Base-by-base conservation (phyloP, 192 early-diverging fungal species). In the Tieghemiomyces parasiticus region DNA sequence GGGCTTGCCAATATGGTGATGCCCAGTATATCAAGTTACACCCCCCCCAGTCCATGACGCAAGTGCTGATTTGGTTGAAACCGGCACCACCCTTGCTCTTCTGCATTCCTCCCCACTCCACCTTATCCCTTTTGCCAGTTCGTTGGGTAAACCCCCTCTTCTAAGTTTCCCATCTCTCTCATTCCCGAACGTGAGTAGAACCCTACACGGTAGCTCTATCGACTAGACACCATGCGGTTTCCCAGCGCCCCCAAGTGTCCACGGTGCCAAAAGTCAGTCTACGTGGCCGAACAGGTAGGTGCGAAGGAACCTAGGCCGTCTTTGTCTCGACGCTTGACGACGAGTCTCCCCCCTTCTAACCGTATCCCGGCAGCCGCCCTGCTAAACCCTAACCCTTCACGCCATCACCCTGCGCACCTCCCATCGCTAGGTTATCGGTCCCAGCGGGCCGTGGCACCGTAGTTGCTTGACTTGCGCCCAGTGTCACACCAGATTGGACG, bases 201-300 rank as follows among this genome's bases (percentile, higher is more conserved):
- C n/a, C n/a, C n/a, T n/a, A n/a, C n/a, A n/a, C n/a, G n/a, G n/a
- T n/a, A n/a, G n/a, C n/a, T n/a, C n/a, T n/a, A n/a, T n/a, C n/a
- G n/a, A n/a, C n/a, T n/a, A n/a, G n/a, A n/a, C 38, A 22, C 48
- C 48, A 50, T 56, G 54, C 54, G 31, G 8, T 63, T 65, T 46
- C 56, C 63, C 12, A 67, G 62, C 20, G 67, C 73, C 16, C 70
- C 73, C 58, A 70, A 65, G 19, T 76, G 74, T 47, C 74, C 71
- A 13, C 65, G 71, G 13, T 76, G 74, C 60, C n/a, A 47, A 29
- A 70, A 69, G 51, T 55, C 66, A 31, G 71, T 76, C 16, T 76
- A 69, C 67, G 69, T 72, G 33, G 74, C 74, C 13, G 74, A 76
- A 38, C 71, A 76, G 63, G 72, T 67, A 70, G 58, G 45, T 58